Conservation (phyloP, 768 basidiomycete genomes). For the Suillus discolor region DNA sequence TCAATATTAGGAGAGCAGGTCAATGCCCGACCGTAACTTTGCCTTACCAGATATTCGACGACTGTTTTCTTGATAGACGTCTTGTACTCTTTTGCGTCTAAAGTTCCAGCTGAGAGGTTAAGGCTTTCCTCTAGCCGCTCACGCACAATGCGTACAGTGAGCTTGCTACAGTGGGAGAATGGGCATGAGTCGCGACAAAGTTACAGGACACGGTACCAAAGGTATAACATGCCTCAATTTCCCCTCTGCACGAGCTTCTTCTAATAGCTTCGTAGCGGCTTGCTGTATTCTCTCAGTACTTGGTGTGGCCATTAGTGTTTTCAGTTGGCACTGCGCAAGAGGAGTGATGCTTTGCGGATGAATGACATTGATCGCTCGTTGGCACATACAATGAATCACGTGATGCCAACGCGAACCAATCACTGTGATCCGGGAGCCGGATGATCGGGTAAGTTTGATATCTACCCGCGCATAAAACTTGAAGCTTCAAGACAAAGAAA, state of each 20-base stretch:
- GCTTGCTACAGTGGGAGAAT: constrained; percentile 19
- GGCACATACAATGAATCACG: neutral
- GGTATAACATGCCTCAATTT: constrained; percentile 18
- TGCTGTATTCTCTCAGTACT: constrained; percentile 18
- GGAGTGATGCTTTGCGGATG: neutral
- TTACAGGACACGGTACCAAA: neutral
- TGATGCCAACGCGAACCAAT: neutral
- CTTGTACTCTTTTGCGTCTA: constrained; percentile 50
- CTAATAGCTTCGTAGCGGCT: constrained; percentile 24
- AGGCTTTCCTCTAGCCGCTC: constrained; percentile 50
- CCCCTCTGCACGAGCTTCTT: constrained; percentile 24
- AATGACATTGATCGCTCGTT: neutral
- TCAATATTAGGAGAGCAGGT: neutral
- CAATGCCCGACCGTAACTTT: neutral
- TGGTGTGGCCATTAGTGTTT: constrained; percentile 18
- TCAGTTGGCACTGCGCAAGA: neutral
- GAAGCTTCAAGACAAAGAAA: neutral
- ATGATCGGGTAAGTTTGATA: neutral
- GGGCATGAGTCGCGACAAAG: neutral
- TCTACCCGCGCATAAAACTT: neutral
- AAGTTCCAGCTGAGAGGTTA: constrained; percentile 42
- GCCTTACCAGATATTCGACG: constrained; percentile 18
- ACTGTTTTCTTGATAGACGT: constrained; percentile 41
- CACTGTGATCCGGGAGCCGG: neutral
- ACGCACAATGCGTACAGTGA: constrained; percentile 55